Evolutionary conservation across 306 rosid species (phyloP), one percentile per base, ranked within the genome.

Genomic region (Cucumis hystrix): DNA sequence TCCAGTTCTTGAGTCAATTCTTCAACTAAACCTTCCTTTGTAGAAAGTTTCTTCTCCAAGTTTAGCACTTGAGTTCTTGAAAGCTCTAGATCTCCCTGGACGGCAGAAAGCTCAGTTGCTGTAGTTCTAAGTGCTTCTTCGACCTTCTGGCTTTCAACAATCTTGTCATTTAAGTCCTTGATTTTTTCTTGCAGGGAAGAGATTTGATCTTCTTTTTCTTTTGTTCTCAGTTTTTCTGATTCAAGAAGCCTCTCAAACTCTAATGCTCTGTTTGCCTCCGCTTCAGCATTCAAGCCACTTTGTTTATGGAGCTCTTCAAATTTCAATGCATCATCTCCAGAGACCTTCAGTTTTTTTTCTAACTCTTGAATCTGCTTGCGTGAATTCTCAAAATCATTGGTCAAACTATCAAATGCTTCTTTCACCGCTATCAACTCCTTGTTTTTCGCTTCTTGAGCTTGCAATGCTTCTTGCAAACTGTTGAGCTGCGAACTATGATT

Each of bases 271-370:
- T 84, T 87, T 47, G 84, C 84, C 85, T 87, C 97, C 10, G 92
- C 82, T 77, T 95, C 98, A 12, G 97, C 97, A 17, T 85, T 92
- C 1, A 79, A 86, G 39, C 97, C 90, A 81, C 96, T 95, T 87
- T 89, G 79, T 88, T 88, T 85, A 79, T 92, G 98, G 75, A 95
- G 90, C 83, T 92, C 93, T 87, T 92, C 97, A 35, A 87, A 92
- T 83, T 89, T 95, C 60, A 63, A 80, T 0, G 82, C 87, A 85
- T 92, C 98, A 0, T 73, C 85, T 7, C 67, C 87, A 71, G 92
- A 90, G 77, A 55, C 66, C 81, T 88, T 78, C 80, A 92, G 86
- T 78, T 87, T 85, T 16, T 84, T 79, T 88, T 92, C 91, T 83
- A 91, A 82, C 61, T 89, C 96, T 81, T 82, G 81, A 75, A 84